Percentiles rank a stretch among this genome's conserved stretches.
Conservation (phyloP, 108 stramenopile species). For the Fragilaria crotonensis region DNA sequence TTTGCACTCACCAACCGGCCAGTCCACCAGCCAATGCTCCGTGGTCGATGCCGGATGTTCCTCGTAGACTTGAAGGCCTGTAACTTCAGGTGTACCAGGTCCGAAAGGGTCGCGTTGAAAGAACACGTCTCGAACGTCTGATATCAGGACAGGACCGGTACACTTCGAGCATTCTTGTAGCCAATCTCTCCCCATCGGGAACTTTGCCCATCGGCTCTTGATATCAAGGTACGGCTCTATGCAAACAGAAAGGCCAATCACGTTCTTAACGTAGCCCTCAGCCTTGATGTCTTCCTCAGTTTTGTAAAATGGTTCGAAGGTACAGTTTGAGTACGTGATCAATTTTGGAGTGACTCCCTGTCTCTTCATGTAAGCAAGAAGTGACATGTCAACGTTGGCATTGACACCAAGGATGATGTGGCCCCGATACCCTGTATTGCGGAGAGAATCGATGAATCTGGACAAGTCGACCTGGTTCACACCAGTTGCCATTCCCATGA, state of each 20-base stretch:
- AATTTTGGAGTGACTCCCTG: not conserved
- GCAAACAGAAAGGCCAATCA: not conserved
- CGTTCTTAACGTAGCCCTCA: not conserved
- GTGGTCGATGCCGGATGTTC: constrained; percentile 38
- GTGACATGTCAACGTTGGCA: not conserved
- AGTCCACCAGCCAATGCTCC: constrained; percentile 51
- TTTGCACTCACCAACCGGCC: constrained; percentile 37
- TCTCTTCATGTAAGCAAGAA: not conserved
- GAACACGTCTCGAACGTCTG: constrained; percentile 56
- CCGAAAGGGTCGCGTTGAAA: constrained; percentile 77
- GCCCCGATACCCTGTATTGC: not conserved
- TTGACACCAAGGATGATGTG: not conserved
- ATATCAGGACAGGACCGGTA: constrained; percentile 65
- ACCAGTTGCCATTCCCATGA: not conserved
- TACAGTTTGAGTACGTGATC: not conserved
- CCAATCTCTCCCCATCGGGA: constrained; percentile 53
- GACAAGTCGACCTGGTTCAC: not conserved
- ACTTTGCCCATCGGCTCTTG: constrained; percentile 61
- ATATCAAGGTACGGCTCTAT: constrained; percentile 25
- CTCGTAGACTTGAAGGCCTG: constrained; percentile 49
- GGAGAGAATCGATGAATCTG: not conserved
- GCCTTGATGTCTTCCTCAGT: not conserved
- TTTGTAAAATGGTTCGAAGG: not conserved
- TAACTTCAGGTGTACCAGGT: constrained; percentile 33
- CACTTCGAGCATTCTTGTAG: constrained; percentile 51